Evolutionary conservation across 1,139 yeast genomes (phyloP), one percentile per base, ranked within the genome.

Genomic region (Hyphopichia pseudoburtonii): DNA sequence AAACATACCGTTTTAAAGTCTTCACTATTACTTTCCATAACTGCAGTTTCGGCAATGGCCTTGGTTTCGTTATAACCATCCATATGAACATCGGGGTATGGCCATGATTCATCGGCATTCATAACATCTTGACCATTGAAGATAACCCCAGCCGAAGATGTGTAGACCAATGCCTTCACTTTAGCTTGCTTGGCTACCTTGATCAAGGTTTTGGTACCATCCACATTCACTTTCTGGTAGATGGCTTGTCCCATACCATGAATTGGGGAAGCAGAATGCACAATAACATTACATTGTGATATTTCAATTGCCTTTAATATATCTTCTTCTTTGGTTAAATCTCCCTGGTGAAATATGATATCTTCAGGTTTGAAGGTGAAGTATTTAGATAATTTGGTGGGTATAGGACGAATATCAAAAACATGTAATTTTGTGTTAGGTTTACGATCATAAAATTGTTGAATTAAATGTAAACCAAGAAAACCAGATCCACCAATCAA

Each of bases 41-140:
- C 96, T 60, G 82, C 76, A 21, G 73, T 76, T 62, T 94, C 99
- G 1, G 97, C 99, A 41, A 76, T 74, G 10, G 96, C 97, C 60
- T 94, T 94, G 14, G 98, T 90, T 56, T 86, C 90, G 55, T 92
- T 94, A 60, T 94, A 94, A 1, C 95, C 95, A 57, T 94, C 98
- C 97, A 94, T 89, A 47, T 95, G 94, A 31, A 78, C 77, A 31
- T 76, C 78, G 0, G 97, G 97, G 48, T 86, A 87, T 17, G 98
- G 97, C 86, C 92, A 86, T 11, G 84, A 64, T 64, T 94, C 99
- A 60, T 92, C 92, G 1, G 94, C 98, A 58, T 94, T 92, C 50
- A 78, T 78, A 34, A 92, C 74, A 54, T 92, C 96, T 42, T 79
- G 85, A 12, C 99, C 99, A 57, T 92, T 86, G 69, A 92, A 94